phyloP scores from a whole-genome alignment of 2,329 filamentous ascomycete genomes.

The Albifimbria verrucaria region DNA sequence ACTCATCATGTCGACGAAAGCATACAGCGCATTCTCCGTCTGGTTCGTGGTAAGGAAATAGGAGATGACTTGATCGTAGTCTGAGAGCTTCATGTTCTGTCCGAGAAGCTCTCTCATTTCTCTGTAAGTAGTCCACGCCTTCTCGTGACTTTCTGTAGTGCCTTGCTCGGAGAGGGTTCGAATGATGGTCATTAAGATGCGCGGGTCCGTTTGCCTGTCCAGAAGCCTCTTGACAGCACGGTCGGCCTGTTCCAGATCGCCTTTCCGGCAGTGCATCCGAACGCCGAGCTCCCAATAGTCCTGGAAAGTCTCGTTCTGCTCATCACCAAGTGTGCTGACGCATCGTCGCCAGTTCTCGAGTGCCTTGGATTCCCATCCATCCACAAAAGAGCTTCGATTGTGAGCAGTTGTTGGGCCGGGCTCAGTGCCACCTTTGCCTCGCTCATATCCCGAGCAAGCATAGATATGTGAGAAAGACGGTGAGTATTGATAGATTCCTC shows the following conservation, averaged over 20 bases:
- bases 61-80: conserved; percentile 73
- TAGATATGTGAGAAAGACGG: conserved; percentile 58
- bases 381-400: conserved; percentile 67
- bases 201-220: conserved; percentile 44
- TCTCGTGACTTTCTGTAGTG: conserved; percentile 41
- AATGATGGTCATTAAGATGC: conserved; percentile 67
- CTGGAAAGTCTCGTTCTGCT: conserved; percentile 40
- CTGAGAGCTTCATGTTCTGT: conserved; percentile 60
- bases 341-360: conserved; percentile 62
- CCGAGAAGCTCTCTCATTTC: conserved; percentile 60
- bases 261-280: conserved; percentile 57
- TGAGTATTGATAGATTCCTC: conserved; percentile 47
- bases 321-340: conserved; percentile 48
- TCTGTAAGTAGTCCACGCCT: conserved; percentile 67
- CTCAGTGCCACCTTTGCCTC: conserved; percentile 53
- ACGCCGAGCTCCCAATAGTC: conserved; percentile 64
- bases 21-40: conserved; percentile 64
- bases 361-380: conserved; percentile 57
- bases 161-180: conserved; percentile 57
- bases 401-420: conserved; percentile 58
- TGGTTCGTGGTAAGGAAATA: conserved; percentile 66
- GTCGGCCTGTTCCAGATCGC: conserved; percentile 58
- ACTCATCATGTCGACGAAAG: conserved; percentile 89
- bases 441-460: conserved; percentile 64
- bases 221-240: conserved; percentile 53